phyloP scores from a whole-genome alignment of 1,139 yeast genomes.

The Arxiozyma telluris region DNA sequence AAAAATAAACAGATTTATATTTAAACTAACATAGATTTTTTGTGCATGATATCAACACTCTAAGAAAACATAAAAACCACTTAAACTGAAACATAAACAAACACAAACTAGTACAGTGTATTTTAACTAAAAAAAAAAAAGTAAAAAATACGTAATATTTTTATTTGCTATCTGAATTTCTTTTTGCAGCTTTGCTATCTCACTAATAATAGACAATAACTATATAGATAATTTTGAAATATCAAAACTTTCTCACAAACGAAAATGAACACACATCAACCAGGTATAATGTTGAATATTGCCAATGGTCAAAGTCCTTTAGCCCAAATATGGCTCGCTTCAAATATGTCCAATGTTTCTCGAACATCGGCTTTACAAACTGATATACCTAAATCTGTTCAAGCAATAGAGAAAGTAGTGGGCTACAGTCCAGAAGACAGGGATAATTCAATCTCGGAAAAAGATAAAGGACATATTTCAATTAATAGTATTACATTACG shows the following conservation, averaged over 20 bases:
- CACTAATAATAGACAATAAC: background rate
- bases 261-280: slow-evolving; percentile 5
- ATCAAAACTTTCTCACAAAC: background rate
- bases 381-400: slow-evolving; percentile 59
- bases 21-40: no score
- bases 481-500: slow-evolving; percentile 61
- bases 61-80: background rate
- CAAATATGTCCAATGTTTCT: slow-evolving; percentile 71
- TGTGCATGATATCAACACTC: no score
- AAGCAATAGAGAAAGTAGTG: slow-evolving; percentile 39
- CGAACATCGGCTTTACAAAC: slow-evolving; percentile 70
- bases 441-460: background rate
- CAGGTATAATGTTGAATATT: slow-evolving; percentile 14
- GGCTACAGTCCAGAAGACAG: slow-evolving; percentile 10
- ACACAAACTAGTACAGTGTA: background rate
- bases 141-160: background rate
- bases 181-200: background rate
- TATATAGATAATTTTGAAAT: background rate
- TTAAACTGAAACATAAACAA: no score
- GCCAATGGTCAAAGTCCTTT: slow-evolving; percentile 64
- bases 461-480: background rate
- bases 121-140: no score
- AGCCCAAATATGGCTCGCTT: slow-evolving; percentile 91
- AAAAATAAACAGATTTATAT: no score
- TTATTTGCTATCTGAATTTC: background rate